A percentile compares a stretch with the other conserved stretches of the same genome.
Evolutionary conservation across 257 asterid species (phyloP).

Genomic region (Perilla frutescens): DNA sequence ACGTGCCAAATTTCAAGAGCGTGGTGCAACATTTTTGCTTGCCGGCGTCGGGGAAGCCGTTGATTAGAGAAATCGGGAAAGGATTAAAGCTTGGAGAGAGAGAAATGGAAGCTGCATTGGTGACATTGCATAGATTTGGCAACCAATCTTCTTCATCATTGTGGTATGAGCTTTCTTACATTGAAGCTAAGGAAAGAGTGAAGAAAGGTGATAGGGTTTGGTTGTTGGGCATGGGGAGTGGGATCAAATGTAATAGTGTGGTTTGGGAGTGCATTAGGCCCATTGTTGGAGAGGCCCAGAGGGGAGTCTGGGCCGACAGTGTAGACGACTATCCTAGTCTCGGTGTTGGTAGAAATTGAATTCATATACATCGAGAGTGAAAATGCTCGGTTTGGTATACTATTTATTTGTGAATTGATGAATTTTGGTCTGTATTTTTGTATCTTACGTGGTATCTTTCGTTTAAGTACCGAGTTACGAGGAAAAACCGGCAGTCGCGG

Average conservation of each 20-base stretch:
- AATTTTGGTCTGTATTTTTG: neutral
- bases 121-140: conserved; percentile 77
- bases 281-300: conserved; percentile 49
- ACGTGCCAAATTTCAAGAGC: conserved; percentile 71
- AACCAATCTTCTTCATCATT: conserved; percentile 71
- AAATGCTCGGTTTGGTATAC: neutral
- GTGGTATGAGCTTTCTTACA: conserved; percentile 77
- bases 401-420: neutral
- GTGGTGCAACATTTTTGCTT: conserved; percentile 82
- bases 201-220: conserved; percentile 70
- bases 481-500: no score
- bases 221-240: conserved; percentile 86
- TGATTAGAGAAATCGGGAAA: conserved; percentile 68
- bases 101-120: conserved; percentile 60
- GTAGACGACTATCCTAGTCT: conserved; percentile 48
- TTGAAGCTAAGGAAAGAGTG: conserved; percentile 72
- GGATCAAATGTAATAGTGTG: conserved; percentile 70
- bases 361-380: neutral
- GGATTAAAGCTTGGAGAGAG: conserved; percentile 55
- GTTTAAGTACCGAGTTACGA: no score
- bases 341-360: conserved; percentile 5
- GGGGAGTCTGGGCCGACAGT: conserved; percentile 73
- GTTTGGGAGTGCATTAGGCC: conserved; percentile 69
- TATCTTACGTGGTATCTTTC: no score
- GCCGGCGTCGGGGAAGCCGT: conserved; percentile 71